A percentile compares a stretch with the other conserved stretches of the same genome.
Evolutionary conservation across 176 grass and related monocot species (phyloP).

Genomic region (Oryza brachyantha): DNA sequence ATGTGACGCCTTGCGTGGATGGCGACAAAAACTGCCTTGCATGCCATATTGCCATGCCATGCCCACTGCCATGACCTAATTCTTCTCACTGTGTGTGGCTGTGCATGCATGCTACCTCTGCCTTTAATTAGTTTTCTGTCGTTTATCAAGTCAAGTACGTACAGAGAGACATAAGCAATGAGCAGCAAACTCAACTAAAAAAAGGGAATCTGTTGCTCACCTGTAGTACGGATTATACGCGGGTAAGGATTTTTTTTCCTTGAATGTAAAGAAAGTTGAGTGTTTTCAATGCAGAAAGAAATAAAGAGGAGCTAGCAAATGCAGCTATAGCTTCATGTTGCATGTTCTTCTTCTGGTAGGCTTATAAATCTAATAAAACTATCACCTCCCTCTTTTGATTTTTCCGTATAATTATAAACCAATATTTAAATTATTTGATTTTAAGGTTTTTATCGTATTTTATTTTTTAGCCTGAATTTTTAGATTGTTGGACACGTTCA

Average conservation of each 20-base stretch:
- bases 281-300: neutral
- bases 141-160: neutral
- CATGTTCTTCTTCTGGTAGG: neutral
- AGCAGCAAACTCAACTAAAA: neutral
- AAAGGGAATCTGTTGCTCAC: neutral
- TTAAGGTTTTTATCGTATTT: too few species aligned
- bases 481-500: too few species aligned
- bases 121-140: neutral
- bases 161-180: neutral
- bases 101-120: neutral
- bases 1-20: constrained; percentile 28
- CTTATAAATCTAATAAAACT: neutral
- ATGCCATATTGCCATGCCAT: constrained; percentile 3
- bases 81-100: constrained; percentile 6
- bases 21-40: constrained; percentile 24
- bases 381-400: too few species aligned
- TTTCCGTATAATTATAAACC: too few species aligned
- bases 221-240: neutral
- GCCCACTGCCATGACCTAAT: constrained; percentile 25
- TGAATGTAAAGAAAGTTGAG: neutral
- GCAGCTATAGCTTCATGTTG: neutral
- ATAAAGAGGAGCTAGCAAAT: neutral
- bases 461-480: too few species aligned
- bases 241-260: neutral
- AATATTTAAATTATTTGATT: too few species aligned